phyloP scores from a whole-genome alignment of 176 grass and related monocot genomes.

The Elymus sibiricus region DNA sequence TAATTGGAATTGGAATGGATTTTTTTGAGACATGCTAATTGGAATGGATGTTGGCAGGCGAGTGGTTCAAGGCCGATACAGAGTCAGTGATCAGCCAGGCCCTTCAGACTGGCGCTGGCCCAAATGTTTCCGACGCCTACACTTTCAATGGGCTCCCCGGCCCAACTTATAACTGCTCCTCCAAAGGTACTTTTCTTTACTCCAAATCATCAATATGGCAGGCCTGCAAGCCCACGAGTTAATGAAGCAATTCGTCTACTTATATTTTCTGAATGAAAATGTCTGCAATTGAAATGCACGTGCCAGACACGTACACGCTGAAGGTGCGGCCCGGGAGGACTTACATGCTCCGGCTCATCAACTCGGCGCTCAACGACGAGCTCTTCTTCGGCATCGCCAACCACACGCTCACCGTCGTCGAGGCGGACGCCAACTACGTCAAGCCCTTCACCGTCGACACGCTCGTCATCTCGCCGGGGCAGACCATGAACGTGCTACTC shows the following conservation, averaged over 20 bases:
- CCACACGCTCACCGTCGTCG: slow-evolving; percentile 72
- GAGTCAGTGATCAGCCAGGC: slow-evolving; percentile 65
- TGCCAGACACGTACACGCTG: slow-evolving; percentile 66
- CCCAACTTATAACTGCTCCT: slow-evolving; percentile 67
- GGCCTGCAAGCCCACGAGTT: background rate
- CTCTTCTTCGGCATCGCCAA: slow-evolving; percentile 87
- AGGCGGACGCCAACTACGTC: slow-evolving; percentile 72
- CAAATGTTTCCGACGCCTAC: slow-evolving; percentile 67
- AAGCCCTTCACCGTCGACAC: slow-evolving; percentile 46
- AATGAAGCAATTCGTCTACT: background rate
- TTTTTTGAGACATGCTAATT: no score
- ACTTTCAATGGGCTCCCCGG: slow-evolving; percentile 74
- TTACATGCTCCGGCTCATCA: slow-evolving; percentile 78
- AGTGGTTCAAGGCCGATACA: slow-evolving; percentile 67
- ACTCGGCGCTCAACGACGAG: slow-evolving; percentile 81
- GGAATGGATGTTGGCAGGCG: slow-evolving; percentile 29
- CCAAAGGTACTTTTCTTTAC: slow-evolving; percentile 19
- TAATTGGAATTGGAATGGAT: no score
- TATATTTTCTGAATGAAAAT: background rate
- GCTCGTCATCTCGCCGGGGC: slow-evolving; percentile 66
- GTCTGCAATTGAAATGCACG: background rate
- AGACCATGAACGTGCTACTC: slow-evolving; percentile 79
- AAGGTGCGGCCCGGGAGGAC: slow-evolving; percentile 55
- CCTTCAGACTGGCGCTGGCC: slow-evolving; percentile 47
- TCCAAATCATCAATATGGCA: background rate